Percentiles rank a stretch among this genome's conserved stretches.
These are phyloP conservation scores for Fraxinus nigra DNA, from an alignment of 305 asterid genomes.

Conservation along the genomic window DNA sequence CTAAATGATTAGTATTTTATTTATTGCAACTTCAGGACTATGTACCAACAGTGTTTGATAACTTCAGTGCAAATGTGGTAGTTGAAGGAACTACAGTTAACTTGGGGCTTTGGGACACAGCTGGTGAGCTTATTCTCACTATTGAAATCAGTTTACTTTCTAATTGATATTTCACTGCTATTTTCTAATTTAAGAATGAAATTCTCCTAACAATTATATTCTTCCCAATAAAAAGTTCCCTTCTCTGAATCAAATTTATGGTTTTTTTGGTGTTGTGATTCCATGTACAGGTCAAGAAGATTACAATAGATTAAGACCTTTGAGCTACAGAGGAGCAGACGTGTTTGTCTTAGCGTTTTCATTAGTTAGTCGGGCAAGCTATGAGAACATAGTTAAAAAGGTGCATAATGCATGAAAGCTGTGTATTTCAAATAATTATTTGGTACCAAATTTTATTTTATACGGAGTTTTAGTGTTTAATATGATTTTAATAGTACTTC, in stretches of 20 bases:
- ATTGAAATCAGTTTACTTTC: slow-evolving; percentile 13
- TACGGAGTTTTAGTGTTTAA: slow-evolving; percentile 2
- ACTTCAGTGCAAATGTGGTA: slow-evolving; percentile 97
- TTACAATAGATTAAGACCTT: slow-evolving; percentile 87
- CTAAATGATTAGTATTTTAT: neutral
- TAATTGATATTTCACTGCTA: neutral
- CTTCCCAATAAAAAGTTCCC: neutral
- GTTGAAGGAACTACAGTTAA: slow-evolving; percentile 93
- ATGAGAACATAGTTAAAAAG: slow-evolving; percentile 86
- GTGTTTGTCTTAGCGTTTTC: slow-evolving; percentile 91
- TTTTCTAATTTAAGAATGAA: neutral
- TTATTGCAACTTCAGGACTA: slow-evolving; percentile 53
- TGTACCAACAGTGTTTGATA: slow-evolving; percentile 85
- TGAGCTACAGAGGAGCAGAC: slow-evolving; percentile 96
- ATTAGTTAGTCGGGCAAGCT: slow-evolving; percentile 91
- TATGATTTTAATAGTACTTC: slow-evolving; percentile 24
- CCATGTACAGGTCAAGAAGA: slow-evolving; percentile 78
- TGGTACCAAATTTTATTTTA: neutral
- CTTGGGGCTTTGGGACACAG: slow-evolving; percentile 98
- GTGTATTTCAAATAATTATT: neutral
- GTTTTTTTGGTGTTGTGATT: slow-evolving; percentile 20
- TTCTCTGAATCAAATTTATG: slow-evolving; percentile 2
- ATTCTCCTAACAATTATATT: slow-evolving; percentile 4
- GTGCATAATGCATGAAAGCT: slow-evolving; percentile 31
- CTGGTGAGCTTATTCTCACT: slow-evolving; percentile 49